Evolutionary conservation across 345 rosid genomes (phyloP).

Genomic region (Ceriops zippeliana): DNA sequence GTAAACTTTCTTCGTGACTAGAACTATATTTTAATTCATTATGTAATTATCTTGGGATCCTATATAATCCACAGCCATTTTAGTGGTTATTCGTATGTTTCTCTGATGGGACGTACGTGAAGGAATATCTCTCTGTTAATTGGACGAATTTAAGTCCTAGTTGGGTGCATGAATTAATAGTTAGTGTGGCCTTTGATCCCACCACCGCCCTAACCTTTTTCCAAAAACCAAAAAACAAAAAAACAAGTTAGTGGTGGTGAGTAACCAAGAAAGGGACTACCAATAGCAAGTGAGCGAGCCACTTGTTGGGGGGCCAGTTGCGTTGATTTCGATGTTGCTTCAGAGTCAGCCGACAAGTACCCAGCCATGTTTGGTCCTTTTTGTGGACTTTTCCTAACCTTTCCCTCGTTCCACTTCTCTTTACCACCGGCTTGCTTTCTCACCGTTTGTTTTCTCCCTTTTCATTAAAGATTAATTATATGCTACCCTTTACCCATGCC

Average conservation of each 20-base stretch:
- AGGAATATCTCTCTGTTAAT: not conserved
- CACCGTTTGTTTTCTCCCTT: not conserved
- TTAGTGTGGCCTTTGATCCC: too few species aligned
- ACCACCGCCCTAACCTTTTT: too few species aligned
- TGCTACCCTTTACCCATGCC: too few species aligned
- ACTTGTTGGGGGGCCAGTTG: conserved; percentile 16
- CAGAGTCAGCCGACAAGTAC: conserved; percentile 39
- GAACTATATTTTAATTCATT: not conserved
- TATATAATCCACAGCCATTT: too few species aligned
- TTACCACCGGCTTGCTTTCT: conserved; percentile 1
- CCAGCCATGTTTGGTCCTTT: not conserved
- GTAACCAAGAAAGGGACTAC: not conserved
- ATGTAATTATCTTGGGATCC: not conserved
- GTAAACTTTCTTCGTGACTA: not conserved
- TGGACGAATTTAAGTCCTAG: not conserved
- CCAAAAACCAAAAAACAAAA: too few species aligned
- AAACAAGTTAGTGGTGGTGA: not conserved
- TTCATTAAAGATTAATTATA: not conserved
- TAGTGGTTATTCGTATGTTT: not conserved
- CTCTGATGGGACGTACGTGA: conserved; percentile 30
- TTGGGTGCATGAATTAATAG: too few species aligned
- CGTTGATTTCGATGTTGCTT: conserved; percentile 51
- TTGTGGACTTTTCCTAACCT: not conserved
- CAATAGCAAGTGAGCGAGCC: conserved; percentile 20
- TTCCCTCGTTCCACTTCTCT: not conserved